Evolutionary conservation across 805 yeast species (phyloP).

Genomic region (Candida nemodendra): DNA sequence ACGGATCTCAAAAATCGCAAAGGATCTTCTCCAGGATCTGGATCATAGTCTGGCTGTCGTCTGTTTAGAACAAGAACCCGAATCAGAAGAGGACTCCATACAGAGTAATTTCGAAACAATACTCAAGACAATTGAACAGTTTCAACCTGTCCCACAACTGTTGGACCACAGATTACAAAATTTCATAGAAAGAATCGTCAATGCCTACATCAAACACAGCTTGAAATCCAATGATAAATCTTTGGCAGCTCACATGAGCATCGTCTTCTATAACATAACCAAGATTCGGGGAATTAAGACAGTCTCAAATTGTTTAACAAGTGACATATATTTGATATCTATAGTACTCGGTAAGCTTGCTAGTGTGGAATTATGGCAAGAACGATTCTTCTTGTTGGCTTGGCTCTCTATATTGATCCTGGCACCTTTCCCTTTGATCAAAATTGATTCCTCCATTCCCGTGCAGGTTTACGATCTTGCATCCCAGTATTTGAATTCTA

Average conservation of each 20-base stretch:
- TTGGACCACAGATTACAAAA: slow-evolving; percentile 41
- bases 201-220: slow-evolving; percentile 20
- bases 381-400: slow-evolving; percentile 49
- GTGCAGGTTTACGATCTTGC: slow-evolving; percentile 38
- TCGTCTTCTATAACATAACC: slow-evolving; percentile 55
- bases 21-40: slow-evolving; percentile 19
- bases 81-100: not conserved
- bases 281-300: slow-evolving; percentile 68
- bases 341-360: slow-evolving; percentile 31
- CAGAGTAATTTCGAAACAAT: slow-evolving; percentile 7
- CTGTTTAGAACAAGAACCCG: not conserved
- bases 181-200: slow-evolving; percentile 33
- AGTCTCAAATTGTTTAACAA: slow-evolving; percentile 56
- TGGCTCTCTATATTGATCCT: slow-evolving; percentile 73
- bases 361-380: slow-evolving; percentile 41
- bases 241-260: slow-evolving; percentile 17
- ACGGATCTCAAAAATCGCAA: slow-evolving; percentile 29
- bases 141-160: slow-evolving; percentile 53
- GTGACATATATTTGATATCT: slow-evolving; percentile 53
- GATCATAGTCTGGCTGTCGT: slow-evolving; percentile 8
- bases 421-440: slow-evolving; percentile 67
- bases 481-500: slow-evolving; percentile 32
- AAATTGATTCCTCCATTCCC: slow-evolving; percentile 35
- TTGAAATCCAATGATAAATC: slow-evolving; percentile 5
- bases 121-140: slow-evolving; percentile 40